Conservation (phyloP, 306 rosid genomes). For the Cicer cuneatum region DNA sequence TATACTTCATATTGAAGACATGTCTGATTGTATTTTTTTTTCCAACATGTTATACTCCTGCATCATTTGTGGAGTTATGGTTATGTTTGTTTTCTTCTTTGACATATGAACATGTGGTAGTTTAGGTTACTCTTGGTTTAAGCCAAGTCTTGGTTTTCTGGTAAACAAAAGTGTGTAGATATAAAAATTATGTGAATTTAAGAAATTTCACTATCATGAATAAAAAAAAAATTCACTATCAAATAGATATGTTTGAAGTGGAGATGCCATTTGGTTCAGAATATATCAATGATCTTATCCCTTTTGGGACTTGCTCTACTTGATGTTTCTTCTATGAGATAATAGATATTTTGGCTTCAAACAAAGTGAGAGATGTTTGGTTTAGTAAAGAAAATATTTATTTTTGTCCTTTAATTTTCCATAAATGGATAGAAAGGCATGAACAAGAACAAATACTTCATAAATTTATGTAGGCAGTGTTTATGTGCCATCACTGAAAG, state of each 20-base stretch:
- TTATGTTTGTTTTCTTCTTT: conserved; percentile 1
- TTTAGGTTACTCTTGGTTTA: conserved; percentile 15
- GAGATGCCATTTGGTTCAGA: conserved; percentile 12
- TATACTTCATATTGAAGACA: not conserved
- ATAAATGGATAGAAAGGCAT: conserved; percentile 5
- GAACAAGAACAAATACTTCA: conserved; percentile 16
- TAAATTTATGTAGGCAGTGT: conserved; percentile 10
- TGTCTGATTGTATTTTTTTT: not conserved
- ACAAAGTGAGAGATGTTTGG: not conserved
- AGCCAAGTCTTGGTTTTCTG: not conserved
- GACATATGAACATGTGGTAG: conserved; percentile 12
- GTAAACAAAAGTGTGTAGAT: not conserved
- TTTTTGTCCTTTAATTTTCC: not conserved
- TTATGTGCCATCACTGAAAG: conserved; percentile 21
- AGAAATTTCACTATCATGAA: not conserved
- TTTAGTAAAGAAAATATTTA: not conserved
- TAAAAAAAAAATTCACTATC: not conserved
- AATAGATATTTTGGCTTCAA: not conserved
- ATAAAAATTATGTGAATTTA: conserved; percentile 26
- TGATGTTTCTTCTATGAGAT: not conserved
- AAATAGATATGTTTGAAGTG: conserved; percentile 13
- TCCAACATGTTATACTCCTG: not conserved
- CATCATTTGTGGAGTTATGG: conserved; percentile 20
- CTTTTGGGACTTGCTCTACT: not conserved
- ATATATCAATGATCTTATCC: not conserved